Base-by-base conservation (phyloP, 331 rosid genomes). In the Quercus tomentella region DNA sequence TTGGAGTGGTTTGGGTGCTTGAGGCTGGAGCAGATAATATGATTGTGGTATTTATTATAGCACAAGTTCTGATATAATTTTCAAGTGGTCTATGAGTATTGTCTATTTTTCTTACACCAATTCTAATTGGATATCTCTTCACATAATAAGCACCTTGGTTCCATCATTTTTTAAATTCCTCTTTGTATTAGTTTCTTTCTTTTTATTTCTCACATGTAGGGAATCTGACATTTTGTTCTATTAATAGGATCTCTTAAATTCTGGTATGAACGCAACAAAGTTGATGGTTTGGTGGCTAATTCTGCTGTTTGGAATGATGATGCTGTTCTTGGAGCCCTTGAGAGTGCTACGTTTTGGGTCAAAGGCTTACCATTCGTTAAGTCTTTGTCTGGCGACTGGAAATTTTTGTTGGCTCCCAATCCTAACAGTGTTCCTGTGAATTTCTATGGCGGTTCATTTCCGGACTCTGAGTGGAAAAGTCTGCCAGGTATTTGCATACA, bases 361-460 rank as follows among this genome's bases (percentile, higher is more conserved):
- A 89, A 87, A 80, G 92, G 76, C 72, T 89, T 88, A 83, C 97
- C 98, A 70, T 96, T 88, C 76, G 89, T 96, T 23, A 89, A 87
- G 89, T 91, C 99, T 51, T 76, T 96, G 79, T 96, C 97, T 72
- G 99, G 99, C 22, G 78, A 82, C 82, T 96, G 99, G 99, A 96
- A 88, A 75, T 96, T 96, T 84, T 89, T 71, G 78, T 74, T 91
- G 79, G 97, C 99, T 61, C 37, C 89, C 58, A 79, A 20, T 85
- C 99, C 99, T 25, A 61, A 72, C 12, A 82, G 79, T 74, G 90
- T 89, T 41, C 99, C 99, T 43, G 23, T 62, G 72, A 87, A 90
- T 18, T 95, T 95, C 77, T 79, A 85, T 86, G 91, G 76, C 14
- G 82, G 25, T 57, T 82, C 74, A 18, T 95, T 89, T 74, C 89